Evolutionary conservation across 805 yeast species (phyloP), one percentile per base, ranked within the genome.

Genomic region (Isabelozyma rhagii): DNA sequence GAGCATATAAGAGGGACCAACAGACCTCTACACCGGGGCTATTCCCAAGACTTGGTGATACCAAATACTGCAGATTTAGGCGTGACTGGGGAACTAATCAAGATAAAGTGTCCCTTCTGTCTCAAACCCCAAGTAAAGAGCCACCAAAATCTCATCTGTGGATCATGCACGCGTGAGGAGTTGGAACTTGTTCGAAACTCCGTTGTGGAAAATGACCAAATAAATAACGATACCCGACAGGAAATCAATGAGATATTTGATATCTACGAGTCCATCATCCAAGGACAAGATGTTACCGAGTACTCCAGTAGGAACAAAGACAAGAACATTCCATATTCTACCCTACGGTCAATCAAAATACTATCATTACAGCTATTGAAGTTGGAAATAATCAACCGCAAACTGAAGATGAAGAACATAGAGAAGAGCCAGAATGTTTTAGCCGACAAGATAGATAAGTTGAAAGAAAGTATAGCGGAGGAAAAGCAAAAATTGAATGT

Each of bases 281-380:
- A 34, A 41, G 18, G 9, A 21, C 36, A 25, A 29, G 17, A 14
- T 13, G 36, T 31, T 4, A 39, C 14, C 18, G 34, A 7, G 39
- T 28, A 25, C 18, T 29, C 13, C 6, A 45, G 21, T 36, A n/a
- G 43, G 11, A 21, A 17, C 21, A 11, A 31, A 41, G 14, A 14
- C 46, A 41, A 44, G 43, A 50, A 48, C 36, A 44, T 59, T n/a
- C 64, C 62, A 5, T 36, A 50, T 21, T 53, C 57, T 5, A 52
- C 60, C 1, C 39, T 46, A 1, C 10, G 45, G 27, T 55, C 66
- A 18, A 57, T 69, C 3, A 59, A 62, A 15, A 47, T 56, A 13
- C 51, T 73, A 8, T 58, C 71, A 2, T 49, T 66, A 5, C 73
- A 69, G 45, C 57, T 73, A 41, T 60, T 63, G 34, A 71, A 66